These are phyloP conservation scores for Pyrenophora teres DNA, from an alignment of 2,329 filamentous ascomycete species.

Conservation along the genomic window DNA sequence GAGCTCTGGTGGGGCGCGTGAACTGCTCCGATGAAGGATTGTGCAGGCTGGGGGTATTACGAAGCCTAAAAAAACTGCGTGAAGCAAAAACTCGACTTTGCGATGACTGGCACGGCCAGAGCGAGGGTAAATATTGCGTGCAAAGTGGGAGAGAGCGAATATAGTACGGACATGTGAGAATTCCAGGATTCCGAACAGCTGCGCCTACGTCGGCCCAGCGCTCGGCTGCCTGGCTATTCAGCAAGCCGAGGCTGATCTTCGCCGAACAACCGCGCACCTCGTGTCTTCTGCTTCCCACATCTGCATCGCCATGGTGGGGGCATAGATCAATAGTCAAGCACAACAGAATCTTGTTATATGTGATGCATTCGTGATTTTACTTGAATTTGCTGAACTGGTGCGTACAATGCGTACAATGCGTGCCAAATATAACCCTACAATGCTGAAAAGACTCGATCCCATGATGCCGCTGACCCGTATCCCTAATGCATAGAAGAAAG, in stretches of 20 bases:
- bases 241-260: constrained; percentile 30
- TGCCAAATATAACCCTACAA: too few species aligned
- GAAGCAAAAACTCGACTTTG: neutral
- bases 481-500: too few species aligned
- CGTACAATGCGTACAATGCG: too few species aligned
- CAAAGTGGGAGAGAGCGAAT: constrained; percentile 18
- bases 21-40: constrained; percentile 6
- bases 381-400: too few species aligned
- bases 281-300: neutral
- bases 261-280: constrained; percentile 12
- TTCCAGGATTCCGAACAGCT: constrained; percentile 35
- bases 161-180: constrained; percentile 32
- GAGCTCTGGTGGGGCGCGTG: constrained; percentile 6
- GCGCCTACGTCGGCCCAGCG: constrained; percentile 30
- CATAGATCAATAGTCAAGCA: too few species aligned
- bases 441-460: too few species aligned
- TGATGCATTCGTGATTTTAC: too few species aligned
- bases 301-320: too few species aligned
- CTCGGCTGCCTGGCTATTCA: constrained; percentile 26
- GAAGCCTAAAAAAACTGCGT: constrained; percentile 5
- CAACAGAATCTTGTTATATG: too few species aligned
- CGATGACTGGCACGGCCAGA: neutral
- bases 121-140: constrained; percentile 10
- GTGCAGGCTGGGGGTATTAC: neutral
- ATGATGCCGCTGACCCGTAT: too few species aligned